phyloP scores from a whole-genome alignment of 306 rosid species.

The Fragaria iinumae region DNA sequence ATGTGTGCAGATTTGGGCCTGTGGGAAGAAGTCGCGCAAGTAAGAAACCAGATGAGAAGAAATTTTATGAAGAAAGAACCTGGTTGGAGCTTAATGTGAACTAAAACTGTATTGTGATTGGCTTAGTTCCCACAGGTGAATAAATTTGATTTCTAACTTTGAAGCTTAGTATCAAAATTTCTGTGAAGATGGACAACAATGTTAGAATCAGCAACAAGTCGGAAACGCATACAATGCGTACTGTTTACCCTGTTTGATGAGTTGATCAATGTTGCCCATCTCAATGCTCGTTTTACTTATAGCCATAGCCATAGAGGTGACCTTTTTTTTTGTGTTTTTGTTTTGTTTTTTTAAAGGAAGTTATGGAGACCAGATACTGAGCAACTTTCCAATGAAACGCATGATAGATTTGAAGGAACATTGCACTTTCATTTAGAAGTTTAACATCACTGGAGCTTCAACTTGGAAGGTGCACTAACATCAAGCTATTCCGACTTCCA shows the following conservation, averaged over 20 bases:
- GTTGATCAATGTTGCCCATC: too few species aligned
- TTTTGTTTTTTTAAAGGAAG: too few species aligned
- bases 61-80: constrained; percentile 56
- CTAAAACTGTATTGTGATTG: neutral
- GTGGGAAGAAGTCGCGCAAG: constrained; percentile 56
- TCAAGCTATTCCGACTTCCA: too few species aligned
- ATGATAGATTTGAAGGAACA: too few species aligned
- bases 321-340: too few species aligned
- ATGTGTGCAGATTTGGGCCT: constrained; percentile 68
- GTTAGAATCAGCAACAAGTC: neutral
- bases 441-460: too few species aligned
- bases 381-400: too few species aligned
- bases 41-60: constrained; percentile 51
- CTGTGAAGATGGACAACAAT: neutral
- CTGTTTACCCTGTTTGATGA: neutral
- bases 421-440: too few species aligned
- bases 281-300: too few species aligned
- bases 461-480: too few species aligned
- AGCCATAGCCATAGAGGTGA: too few species aligned
- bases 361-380: too few species aligned
- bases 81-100: constrained; percentile 65
- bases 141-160: neutral
- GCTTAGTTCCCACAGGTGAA: constrained; percentile 3
- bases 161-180: neutral
- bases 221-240: neutral